Evolutionary conservation across 768 basidiomycete species (phyloP).

Genomic region (Pleurotus ostreatus): DNA sequence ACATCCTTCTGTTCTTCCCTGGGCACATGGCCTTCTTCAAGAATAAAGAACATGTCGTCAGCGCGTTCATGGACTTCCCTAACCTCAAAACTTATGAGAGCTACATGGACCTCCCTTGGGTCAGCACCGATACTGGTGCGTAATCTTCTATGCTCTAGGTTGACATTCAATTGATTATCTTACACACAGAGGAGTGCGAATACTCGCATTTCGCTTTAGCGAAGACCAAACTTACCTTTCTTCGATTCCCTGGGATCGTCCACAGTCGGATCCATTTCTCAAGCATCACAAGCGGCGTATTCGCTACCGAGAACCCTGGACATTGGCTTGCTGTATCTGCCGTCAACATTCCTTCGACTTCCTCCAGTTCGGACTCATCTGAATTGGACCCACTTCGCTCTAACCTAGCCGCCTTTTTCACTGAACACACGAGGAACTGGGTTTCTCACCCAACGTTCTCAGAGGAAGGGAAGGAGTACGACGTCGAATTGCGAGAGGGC

Average conservation of each 20-base stretch:
- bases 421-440: no score
- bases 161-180: not conserved
- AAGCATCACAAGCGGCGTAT: not conserved
- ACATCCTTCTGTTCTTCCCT: slow-evolving; percentile 1
- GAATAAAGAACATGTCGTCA: not conserved
- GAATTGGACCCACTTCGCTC: no score
- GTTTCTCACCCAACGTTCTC: not conserved
- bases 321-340: not conserved
- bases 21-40: slow-evolving; percentile 10
- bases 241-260: slow-evolving; percentile 9
- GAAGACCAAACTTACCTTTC: slow-evolving; percentile 3
- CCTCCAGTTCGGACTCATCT: no score
- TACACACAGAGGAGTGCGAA: slow-evolving; percentile 6
- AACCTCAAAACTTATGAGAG: not conserved
- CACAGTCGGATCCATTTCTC: slow-evolving; percentile 7
- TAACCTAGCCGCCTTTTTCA: no score
- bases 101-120: slow-evolving; percentile 8
- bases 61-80: slow-evolving; percentile 8
- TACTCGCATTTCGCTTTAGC: slow-evolving; percentile 9
- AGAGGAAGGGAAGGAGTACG: not conserved
- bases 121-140: slow-evolving; percentile 4
- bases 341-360: no score
- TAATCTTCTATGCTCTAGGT: not conserved
- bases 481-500: not conserved
- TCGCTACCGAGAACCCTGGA: not conserved